Conservation (phyloP, 2,329 filamentous ascomycete species). For the Ceratocystis destructans region DNA sequence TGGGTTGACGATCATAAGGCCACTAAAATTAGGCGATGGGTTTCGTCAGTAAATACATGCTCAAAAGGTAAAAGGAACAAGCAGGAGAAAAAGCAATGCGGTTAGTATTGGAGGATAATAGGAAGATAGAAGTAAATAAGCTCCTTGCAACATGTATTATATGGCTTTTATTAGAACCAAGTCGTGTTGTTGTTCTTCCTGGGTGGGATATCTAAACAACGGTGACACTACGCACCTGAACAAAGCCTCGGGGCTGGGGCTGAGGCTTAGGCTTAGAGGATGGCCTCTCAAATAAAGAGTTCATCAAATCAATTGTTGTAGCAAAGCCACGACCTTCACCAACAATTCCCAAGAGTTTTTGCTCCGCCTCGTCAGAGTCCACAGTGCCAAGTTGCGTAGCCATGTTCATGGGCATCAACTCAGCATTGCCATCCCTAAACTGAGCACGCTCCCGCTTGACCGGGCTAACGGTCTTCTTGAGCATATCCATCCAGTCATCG, state of each 20-base stretch:
- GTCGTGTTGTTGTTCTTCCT: neutral
- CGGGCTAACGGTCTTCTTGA: conserved; percentile 87
- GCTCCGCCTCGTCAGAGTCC: conserved; percentile 13
- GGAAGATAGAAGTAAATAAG: neutral
- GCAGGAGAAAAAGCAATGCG: neutral
- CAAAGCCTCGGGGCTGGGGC: conserved; percentile 48
- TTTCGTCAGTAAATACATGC: neutral
- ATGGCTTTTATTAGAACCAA: conserved; percentile 6
- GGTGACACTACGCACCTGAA: conserved; percentile 62
- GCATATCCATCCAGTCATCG: conserved; percentile 85
- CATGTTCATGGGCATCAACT: conserved; percentile 27
- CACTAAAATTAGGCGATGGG: conserved; percentile 43
- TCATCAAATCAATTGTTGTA: conserved; percentile 91
- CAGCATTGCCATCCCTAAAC: conserved; percentile 37
- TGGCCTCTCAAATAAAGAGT: conserved; percentile 71
- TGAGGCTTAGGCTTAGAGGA: conserved; percentile 41
- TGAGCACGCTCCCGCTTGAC: conserved; percentile 80
- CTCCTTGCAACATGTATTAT: conserved; percentile 6
- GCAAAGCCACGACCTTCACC: conserved; percentile 54
- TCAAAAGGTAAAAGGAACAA: neutral
- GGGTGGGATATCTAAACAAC: conserved; percentile 21
- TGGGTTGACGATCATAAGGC: conserved; percentile 70
- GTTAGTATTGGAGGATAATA: neutral
- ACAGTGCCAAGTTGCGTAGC: conserved; percentile 18
- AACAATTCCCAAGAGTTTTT: conserved; percentile 19